Evolutionary conservation across 1,139 yeast species (phyloP).

Genomic region (Groenewaldozyma auringiensis): DNA sequence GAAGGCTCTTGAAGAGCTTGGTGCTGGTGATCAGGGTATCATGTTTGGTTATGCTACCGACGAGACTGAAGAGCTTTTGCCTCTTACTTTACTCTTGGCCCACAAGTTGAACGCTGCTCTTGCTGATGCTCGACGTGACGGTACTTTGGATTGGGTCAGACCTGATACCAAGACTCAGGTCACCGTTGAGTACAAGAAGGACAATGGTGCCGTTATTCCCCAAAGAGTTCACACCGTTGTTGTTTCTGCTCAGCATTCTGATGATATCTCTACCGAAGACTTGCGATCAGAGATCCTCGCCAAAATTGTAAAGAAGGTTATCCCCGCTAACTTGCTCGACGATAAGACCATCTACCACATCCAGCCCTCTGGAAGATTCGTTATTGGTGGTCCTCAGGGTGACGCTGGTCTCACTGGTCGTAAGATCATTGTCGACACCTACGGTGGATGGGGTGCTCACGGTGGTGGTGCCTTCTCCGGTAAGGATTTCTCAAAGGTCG

Average conservation of each 20-base stretch:
- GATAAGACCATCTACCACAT: slow-evolving; percentile 95
- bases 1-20: slow-evolving; percentile 92
- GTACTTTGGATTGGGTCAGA: slow-evolving; percentile 91
- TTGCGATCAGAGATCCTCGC: slow-evolving; percentile 68
- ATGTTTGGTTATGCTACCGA: slow-evolving; percentile 99
- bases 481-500: slow-evolving; percentile 99
- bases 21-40: slow-evolving; percentile 99
- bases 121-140: slow-evolving; percentile 96
- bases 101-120: slow-evolving; percentile 96
- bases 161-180: slow-evolving; percentile 99
- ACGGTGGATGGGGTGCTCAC: slow-evolving; percentile 99
- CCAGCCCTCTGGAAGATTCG: slow-evolving; percentile 99
- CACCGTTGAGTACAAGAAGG: slow-evolving; percentile 90
- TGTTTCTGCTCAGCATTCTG: slow-evolving; percentile 97
- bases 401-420: slow-evolving; percentile 99
- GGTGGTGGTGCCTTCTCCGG: slow-evolving; percentile 99
- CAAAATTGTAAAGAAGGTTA: slow-evolving; percentile 84
- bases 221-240: slow-evolving; percentile 96
- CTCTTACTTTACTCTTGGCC: slow-evolving; percentile 87
- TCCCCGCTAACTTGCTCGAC: slow-evolving; percentile 84
- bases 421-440: slow-evolving; percentile 98
- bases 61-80: slow-evolving; percentile 96
- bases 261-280: slow-evolving; percentile 87
- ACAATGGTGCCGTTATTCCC: slow-evolving; percentile 92
- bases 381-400: slow-evolving; percentile 99